Conservation (phyloP, 306 rosid genomes). For the Echinosophora koreensis region DNA sequence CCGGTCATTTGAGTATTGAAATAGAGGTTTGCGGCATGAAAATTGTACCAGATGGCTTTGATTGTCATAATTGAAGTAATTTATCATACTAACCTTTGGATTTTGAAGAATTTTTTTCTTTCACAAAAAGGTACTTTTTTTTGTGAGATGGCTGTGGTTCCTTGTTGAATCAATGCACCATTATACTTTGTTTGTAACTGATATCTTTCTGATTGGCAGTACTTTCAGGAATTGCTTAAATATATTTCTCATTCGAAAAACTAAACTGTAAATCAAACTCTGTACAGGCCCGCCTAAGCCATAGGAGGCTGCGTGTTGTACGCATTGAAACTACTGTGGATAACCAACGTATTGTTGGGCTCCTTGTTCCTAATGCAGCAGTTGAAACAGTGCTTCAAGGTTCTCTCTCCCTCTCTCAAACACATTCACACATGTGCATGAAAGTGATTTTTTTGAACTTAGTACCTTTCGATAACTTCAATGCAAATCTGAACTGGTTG, state of each 20-base stretch:
- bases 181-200: slow-evolving; percentile 14
- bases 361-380: slow-evolving; percentile 92
- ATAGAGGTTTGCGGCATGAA: background rate
- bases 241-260: slow-evolving; percentile 5
- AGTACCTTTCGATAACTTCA: background rate
- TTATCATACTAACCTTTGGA: slow-evolving; percentile 13
- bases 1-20: slow-evolving; percentile 28
- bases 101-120: slow-evolving; percentile 24
- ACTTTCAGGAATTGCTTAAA: slow-evolving; percentile 15
- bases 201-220: slow-evolving; percentile 16
- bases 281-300: slow-evolving; percentile 85
- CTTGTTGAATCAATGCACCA: slow-evolving; percentile 14
- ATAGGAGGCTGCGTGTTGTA: slow-evolving; percentile 92
- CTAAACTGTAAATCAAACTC: slow-evolving; percentile 38
- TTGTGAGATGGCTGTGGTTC: background rate
- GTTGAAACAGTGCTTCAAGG: slow-evolving; percentile 97
- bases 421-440: slow-evolving; percentile 24
- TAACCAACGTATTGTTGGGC: slow-evolving; percentile 85
- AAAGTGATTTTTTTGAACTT: slow-evolving; percentile 5
- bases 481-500: slow-evolving; percentile 4
- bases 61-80: slow-evolving; percentile 27
- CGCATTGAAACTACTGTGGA: slow-evolving; percentile 88
- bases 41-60: slow-evolving; percentile 9
- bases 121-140: background rate
- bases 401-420: slow-evolving; percentile 45